Base-by-base conservation (phyloP, 306 rosid species). In the Inga oerstediana region DNA sequence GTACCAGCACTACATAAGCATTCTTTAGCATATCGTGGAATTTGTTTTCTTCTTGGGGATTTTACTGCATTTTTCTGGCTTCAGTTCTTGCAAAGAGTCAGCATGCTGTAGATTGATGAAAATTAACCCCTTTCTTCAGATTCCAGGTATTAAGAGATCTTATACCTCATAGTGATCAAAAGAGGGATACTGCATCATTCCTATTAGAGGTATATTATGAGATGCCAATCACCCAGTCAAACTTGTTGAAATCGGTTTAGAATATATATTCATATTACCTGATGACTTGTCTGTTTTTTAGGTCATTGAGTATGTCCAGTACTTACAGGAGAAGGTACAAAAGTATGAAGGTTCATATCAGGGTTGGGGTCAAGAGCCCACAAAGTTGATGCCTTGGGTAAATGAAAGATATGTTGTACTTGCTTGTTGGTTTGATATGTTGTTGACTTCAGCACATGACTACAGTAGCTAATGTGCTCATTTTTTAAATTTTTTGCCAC, bases 131-230 rank as follows among this genome's bases (percentile, higher is more conserved):
- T 80, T 74, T 73, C 78, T 91, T 87, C 94, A 94, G 99, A 79
- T 97, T 94, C 90, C 99, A 97, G 93, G 89, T 90, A 88, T 85
- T 97, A 91, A 94, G 99, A 92, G 98, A 97, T 91, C 97, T 97
- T 64, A 94, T 94, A 85, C 98, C 99, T 73, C 92, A 97, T 32
- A 89, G 99, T 86, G 97, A 97, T 83, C 99, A 97, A 78, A 97
- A 97, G 89, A 89, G 98, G 86, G 99, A 97, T 83, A 97, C 99
- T 0, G 98, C 98, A 10, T 97, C 99, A 4, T 97, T 97, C 86
- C 92, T 97, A 75, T 83, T 97, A 48, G 98, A 97, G 99, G 99
- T 97, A 89, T 61, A 9, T 77, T 72, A 27, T 62, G 44, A 54
- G 24, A 41, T 76, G 17, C 54, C 48, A 78, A 80, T 51, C 43